Evolutionary conservation across 768 basidiomycete genomes (phyloP).

Genomic region (Tephrocybe sp.): DNA sequence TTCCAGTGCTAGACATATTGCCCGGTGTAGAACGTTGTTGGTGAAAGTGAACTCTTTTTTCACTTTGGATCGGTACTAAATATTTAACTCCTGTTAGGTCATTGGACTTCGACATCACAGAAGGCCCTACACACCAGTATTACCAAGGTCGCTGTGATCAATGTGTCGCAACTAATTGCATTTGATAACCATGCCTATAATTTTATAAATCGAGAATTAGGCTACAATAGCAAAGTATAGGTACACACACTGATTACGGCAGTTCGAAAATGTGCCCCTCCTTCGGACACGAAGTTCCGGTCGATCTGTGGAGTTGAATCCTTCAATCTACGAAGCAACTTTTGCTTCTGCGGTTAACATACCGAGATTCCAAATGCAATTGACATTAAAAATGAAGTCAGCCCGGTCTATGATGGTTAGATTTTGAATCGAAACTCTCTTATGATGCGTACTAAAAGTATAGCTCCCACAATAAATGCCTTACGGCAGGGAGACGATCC

Average conservation of each 20-base stretch:
- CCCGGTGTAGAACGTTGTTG: conserved; percentile 1
- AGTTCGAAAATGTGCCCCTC: too few relatives aligned
- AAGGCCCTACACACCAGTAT: not conserved
- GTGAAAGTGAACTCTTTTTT: not conserved
- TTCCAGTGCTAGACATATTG: not conserved
- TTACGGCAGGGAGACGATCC: not conserved
- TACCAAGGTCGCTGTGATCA: not conserved
- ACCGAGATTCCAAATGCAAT: not conserved
- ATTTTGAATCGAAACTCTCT: too few relatives aligned
- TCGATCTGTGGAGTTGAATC: not conserved
- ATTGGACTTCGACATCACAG: too few relatives aligned
- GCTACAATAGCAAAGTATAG: too few relatives aligned
- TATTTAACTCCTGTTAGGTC: too few relatives aligned
- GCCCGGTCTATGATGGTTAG: conserved; percentile 7
- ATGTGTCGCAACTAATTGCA: not conserved
- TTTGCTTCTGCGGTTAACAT: not conserved
- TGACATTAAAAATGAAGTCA: conserved; percentile 9
- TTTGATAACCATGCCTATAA: not conserved
- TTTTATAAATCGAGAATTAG: not conserved
- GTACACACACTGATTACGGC: too few relatives aligned
- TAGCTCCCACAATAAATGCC: not conserved
- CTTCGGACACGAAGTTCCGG: too few relatives aligned
- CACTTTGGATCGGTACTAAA: too few relatives aligned
- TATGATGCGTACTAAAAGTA: not conserved
- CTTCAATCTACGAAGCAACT: too few relatives aligned